Evolutionary conservation across 805 yeast genomes (phyloP).

Genomic region (Saccharomycopsis capsularis): DNA sequence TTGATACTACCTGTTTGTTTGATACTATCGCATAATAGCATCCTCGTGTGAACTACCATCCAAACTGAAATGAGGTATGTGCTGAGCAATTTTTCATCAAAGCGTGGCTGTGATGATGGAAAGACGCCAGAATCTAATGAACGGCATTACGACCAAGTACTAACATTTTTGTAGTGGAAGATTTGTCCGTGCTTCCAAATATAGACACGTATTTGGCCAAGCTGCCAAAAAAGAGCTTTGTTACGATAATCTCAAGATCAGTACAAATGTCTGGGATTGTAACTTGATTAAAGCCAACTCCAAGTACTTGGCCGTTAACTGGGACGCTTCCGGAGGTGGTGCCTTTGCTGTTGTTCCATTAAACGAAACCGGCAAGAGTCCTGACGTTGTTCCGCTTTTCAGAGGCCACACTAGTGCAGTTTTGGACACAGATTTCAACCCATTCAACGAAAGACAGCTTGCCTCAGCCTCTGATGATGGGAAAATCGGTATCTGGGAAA

Average conservation of each 20-base stretch:
- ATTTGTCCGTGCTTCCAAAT: constrained; percentile 94
- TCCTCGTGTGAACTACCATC: too few species aligned
- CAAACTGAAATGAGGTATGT: too few species aligned
- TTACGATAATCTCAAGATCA: constrained; percentile 50
- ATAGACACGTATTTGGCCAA: constrained; percentile 94
- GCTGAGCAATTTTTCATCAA: too few species aligned
- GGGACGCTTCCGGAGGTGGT: constrained; percentile 97
- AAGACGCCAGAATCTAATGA: too few species aligned
- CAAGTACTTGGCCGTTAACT: constrained; percentile 75
- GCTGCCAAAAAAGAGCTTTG: constrained; percentile 48
- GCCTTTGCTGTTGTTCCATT: constrained; percentile 93
- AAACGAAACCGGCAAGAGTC: constrained; percentile 81
- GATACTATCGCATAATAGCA: too few species aligned
- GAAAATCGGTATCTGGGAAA: constrained; percentile 76
- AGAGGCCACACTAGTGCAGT: constrained; percentile 96
- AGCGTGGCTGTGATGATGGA: too few species aligned
- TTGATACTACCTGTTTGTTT: too few species aligned
- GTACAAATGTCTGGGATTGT: constrained; percentile 95
- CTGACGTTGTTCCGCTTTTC: constrained; percentile 87
- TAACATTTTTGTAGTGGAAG: constrained; percentile 28
- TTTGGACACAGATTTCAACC: constrained; percentile 92
- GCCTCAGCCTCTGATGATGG: constrained; percentile 82
- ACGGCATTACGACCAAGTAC: too few species aligned
- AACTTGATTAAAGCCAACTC: constrained; percentile 85
- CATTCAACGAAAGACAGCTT: constrained; percentile 68